These are phyloP conservation scores for Podospora pseudocomata DNA, from an alignment of 495 filamentous ascomycete species.

Conservation along the genomic window DNA sequence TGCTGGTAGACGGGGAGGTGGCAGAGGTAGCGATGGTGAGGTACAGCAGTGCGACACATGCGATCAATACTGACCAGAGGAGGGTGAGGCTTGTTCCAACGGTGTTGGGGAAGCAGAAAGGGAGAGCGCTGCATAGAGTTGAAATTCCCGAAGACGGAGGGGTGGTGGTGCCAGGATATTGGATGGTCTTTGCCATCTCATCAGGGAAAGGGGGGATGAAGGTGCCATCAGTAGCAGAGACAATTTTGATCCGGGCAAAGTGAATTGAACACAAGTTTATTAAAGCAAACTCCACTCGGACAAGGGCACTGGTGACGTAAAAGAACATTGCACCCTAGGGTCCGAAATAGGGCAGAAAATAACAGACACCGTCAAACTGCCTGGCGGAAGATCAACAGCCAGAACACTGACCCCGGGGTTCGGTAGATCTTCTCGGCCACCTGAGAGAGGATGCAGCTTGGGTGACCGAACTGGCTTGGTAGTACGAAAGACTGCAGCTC, in stretches of 20 bases:
- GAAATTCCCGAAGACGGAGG: neutral
- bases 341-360: neutral
- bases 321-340: no score
- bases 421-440: neutral
- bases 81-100: neutral
- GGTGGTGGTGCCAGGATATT: neutral
- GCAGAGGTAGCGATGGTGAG: constrained; percentile 51
- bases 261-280: neutral
- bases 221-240: neutral
- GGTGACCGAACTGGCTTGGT: neutral
- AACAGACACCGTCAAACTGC: neutral
- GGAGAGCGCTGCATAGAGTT: neutral
- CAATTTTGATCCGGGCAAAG: neutral
- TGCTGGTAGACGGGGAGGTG: constrained; percentile 20
- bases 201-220: neutral
- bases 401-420: neutral
- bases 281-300: neutral
- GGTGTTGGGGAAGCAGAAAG: no score
- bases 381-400: neutral
- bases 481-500: neutral
- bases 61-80: neutral
- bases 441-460: no score
- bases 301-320: no score
- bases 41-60: neutral
- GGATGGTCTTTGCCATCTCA: neutral